Evolutionary conservation across 2,329 filamentous ascomycete genomes (phyloP).

Genomic region (Monosporascus sp.): DNA sequence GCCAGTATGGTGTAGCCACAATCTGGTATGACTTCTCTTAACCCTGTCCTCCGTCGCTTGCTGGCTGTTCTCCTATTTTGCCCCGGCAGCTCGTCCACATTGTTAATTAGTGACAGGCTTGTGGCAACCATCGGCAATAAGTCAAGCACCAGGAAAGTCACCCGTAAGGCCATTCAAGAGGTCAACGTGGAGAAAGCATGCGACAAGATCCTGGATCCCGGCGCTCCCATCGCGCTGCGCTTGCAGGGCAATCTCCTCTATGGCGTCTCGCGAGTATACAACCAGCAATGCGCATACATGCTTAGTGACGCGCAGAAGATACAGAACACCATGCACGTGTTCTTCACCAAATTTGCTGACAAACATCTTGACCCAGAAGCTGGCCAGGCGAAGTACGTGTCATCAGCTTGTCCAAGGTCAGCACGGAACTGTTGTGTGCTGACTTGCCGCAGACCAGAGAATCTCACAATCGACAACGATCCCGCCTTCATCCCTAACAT

Average conservation of each 20-base stretch:
- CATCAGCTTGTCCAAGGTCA: background rate
- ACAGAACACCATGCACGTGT: conserved; percentile 65
- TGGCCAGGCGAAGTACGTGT: conserved; percentile 63
- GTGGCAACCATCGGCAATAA: conserved; percentile 81
- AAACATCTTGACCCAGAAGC: conserved; percentile 65
- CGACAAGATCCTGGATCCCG: conserved; percentile 74
- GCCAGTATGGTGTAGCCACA: conserved; percentile 87
- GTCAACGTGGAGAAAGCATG: conserved; percentile 86
- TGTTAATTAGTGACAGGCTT: conserved; percentile 54
- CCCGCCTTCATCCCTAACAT: conserved; percentile 70
- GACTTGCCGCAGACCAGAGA: conserved; percentile 53
- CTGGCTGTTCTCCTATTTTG: background rate
- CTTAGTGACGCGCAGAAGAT: conserved; percentile 74
- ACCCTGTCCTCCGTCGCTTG: background rate
- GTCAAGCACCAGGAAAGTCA: conserved; percentile 66
- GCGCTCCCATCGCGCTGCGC: conserved; percentile 81
- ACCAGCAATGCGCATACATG: conserved; percentile 82
- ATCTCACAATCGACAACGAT: conserved; percentile 76
- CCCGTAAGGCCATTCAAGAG: conserved; percentile 78
- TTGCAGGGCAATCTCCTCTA: conserved; percentile 86
- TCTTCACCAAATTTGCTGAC: conserved; percentile 53
- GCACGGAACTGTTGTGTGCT: conserved; percentile 6
- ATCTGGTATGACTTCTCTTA: conserved; percentile 63
- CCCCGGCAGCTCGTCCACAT: background rate
- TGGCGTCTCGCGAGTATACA: conserved; percentile 78